phyloP scores from a whole-genome alignment of 2,329 filamentous ascomycete genomes.

The Nemania sp. region DNA sequence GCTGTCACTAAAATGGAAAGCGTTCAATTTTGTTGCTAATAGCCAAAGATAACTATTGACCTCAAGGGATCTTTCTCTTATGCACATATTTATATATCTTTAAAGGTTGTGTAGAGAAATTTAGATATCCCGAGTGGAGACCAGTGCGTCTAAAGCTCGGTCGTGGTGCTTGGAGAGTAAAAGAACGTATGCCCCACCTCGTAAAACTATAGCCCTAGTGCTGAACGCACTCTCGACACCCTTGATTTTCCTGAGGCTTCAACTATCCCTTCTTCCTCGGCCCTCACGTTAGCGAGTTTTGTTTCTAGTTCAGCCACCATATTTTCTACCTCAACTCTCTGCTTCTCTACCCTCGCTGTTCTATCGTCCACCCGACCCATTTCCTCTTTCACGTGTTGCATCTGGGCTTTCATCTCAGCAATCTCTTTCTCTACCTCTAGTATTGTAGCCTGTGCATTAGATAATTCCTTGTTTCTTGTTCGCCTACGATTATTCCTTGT shows the following conservation, averaged over 20 bases:
- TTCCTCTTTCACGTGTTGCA: neutral
- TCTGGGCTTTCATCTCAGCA: conserved; percentile 1
- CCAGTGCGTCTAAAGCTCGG: no score
- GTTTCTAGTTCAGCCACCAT: conserved; percentile 8
- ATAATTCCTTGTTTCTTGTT: neutral
- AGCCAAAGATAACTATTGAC: no score
- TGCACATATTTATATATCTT: no score
- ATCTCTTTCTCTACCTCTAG: neutral
- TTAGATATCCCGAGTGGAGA: no score
- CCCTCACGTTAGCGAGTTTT: neutral
- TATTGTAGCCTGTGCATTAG: neutral
- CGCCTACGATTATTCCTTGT: neutral
- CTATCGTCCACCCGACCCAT: neutral
- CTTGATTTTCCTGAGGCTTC: neutral
- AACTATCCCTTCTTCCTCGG: neutral
- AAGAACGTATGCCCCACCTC: neutral
- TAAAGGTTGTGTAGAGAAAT: no score
- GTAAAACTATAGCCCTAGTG: neutral
- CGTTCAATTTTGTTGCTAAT: no score
- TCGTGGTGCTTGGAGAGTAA: no score
- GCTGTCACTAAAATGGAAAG: no score
- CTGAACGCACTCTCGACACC: neutral
- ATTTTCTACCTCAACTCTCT: neutral
- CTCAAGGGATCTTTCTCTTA: no score
- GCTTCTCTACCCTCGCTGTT: neutral